These are phyloP conservation scores for Capsella rubella DNA, from an alignment of 441 rosid species.

Conservation along the genomic window DNA sequence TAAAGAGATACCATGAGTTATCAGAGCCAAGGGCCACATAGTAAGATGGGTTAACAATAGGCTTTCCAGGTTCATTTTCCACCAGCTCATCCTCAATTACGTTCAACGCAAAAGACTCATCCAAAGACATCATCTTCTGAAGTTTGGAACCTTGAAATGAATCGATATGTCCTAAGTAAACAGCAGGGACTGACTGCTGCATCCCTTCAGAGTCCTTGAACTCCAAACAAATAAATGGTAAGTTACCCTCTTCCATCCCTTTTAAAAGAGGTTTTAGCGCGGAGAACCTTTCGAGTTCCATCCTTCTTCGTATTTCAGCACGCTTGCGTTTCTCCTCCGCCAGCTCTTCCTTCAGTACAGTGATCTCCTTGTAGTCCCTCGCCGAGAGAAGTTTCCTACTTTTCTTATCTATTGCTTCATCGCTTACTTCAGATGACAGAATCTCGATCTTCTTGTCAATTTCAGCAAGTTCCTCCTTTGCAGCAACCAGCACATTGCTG, in stretches of 20 bases:
- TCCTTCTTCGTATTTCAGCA: slow-evolving; percentile 60
- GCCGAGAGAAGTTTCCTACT: slow-evolving; percentile 72
- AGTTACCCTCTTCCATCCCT: slow-evolving; percentile 69
- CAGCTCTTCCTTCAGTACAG: slow-evolving; percentile 72
- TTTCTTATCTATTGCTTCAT: slow-evolving; percentile 84
- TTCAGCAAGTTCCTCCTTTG: slow-evolving; percentile 84
- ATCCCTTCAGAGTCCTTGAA: slow-evolving; percentile 84
- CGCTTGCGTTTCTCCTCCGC: slow-evolving; percentile 72
- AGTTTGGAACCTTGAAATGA: slow-evolving; percentile 60
- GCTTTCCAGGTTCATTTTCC: slow-evolving; percentile 43
- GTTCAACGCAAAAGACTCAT: slow-evolving; percentile 53
- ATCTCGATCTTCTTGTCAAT: slow-evolving; percentile 73
- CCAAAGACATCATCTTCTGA: slow-evolving; percentile 50
- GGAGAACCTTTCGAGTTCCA: slow-evolving; percentile 71
- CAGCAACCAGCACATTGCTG: slow-evolving; percentile 91
- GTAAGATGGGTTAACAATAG: slow-evolving; percentile 62
- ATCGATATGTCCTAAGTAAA: slow-evolving; percentile 75
- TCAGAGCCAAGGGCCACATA: slow-evolving; percentile 93
- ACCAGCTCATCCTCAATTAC: slow-evolving; percentile 40
- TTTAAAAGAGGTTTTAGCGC: slow-evolving; percentile 68
- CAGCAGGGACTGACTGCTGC: slow-evolving; percentile 76
- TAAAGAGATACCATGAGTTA: slow-evolving; percentile 90
- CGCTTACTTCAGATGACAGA: slow-evolving; percentile 70
- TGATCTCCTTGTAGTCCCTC: slow-evolving; percentile 76
- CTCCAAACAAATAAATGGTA: slow-evolving; percentile 84